A percentile compares a stretch with the other conserved stretches of the same genome.
phyloP scores from a whole-genome alignment of 352 stramenopile genomes.

The Pelagophyceae sp. region DNA sequence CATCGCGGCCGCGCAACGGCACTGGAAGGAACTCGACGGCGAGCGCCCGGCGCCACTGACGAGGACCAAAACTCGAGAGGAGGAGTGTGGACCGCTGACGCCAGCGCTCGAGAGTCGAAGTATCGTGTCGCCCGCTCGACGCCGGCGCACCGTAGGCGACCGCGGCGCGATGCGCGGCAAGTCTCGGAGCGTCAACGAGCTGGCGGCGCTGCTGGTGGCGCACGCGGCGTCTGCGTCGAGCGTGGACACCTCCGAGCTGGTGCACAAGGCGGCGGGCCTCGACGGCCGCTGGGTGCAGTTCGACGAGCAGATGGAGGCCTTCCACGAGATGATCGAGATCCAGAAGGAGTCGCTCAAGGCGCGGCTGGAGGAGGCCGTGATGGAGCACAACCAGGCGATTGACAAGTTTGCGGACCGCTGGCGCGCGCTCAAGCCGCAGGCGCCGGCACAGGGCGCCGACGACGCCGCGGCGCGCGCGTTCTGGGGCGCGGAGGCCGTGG shows the following conservation, averaged over 20 bases:
- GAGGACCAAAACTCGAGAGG: too few species aligned
- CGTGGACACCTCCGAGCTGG: constrained; percentile 27
- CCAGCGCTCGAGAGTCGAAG: too few species aligned
- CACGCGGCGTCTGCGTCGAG: constrained; percentile 37
- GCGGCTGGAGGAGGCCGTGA: constrained; percentile 70
- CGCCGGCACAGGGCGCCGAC: constrained; percentile 36
- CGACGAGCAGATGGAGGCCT: constrained; percentile 55
- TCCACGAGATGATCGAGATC: constrained; percentile 88
- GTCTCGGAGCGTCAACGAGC: constrained; percentile 63
- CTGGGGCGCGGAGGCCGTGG: constrained; percentile 61
- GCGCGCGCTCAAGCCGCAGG: constrained; percentile 66
- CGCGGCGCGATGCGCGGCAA: constrained; percentile 50
- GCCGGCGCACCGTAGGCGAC: too few species aligned
- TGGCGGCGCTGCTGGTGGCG: constrained; percentile 65
- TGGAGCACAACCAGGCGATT: constrained; percentile 73
- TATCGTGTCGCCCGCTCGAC: too few species aligned
- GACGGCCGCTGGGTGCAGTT: not conserved
- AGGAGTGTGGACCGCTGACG: too few species aligned
- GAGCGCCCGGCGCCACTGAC: too few species aligned
- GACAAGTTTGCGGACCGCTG: constrained; percentile 79
- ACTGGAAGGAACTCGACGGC: constrained; percentile 81
- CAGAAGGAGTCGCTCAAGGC: constrained; percentile 77
- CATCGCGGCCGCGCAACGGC: constrained; percentile 67
- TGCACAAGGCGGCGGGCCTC: constrained; percentile 22
- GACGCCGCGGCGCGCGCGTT: constrained; percentile 34